phyloP scores from a whole-genome alignment of 192 early-diverging fungal species.

The Phycomyces blakesleeanus region DNA sequence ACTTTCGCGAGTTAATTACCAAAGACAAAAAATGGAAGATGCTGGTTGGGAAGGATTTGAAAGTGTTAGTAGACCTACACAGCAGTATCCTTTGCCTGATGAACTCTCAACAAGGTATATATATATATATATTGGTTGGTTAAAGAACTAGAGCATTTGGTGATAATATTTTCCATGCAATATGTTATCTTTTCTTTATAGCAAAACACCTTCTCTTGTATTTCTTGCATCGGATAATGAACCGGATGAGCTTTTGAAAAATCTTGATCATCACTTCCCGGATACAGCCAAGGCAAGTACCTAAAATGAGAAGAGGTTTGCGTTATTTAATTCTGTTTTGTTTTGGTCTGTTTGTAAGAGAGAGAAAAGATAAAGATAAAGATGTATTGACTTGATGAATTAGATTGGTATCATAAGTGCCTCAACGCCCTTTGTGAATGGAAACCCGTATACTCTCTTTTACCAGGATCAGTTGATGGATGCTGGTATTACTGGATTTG shows the following conservation, averaged over 20 bases:
- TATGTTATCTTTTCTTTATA: background rate
- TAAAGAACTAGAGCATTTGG: too few species aligned
- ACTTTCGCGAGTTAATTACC: slow-evolving; percentile 17
- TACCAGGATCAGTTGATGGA: slow-evolving; percentile 37
- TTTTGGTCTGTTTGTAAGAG: too few species aligned
- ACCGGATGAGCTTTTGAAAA: slow-evolving; percentile 48
- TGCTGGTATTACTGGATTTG: slow-evolving; percentile 49
- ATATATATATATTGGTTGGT: background rate
- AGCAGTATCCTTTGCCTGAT: slow-evolving; percentile 5
- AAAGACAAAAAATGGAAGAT: slow-evolving; percentile 21
- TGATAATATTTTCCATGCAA: too few species aligned
- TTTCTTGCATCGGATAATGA: slow-evolving; percentile 48
- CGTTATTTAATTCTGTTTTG: too few species aligned
- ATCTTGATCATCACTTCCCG: slow-evolving; percentile 44
- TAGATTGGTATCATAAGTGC: slow-evolving; percentile 43
- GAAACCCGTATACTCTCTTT: slow-evolving; percentile 47
- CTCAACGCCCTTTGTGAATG: slow-evolving; percentile 56
- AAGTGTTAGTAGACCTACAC: slow-evolving; percentile 19
- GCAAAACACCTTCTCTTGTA: slow-evolving; percentile 20
- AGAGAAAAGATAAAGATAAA: too few species aligned
- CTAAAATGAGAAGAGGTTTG: background rate
- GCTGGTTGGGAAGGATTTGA: slow-evolving; percentile 30
- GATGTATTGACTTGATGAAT: too few species aligned
- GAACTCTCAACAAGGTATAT: background rate
- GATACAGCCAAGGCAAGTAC: slow-evolving; percentile 28